Base-by-base conservation (phyloP, 345 rosid species). In the Ailanthus altissimus region DNA sequence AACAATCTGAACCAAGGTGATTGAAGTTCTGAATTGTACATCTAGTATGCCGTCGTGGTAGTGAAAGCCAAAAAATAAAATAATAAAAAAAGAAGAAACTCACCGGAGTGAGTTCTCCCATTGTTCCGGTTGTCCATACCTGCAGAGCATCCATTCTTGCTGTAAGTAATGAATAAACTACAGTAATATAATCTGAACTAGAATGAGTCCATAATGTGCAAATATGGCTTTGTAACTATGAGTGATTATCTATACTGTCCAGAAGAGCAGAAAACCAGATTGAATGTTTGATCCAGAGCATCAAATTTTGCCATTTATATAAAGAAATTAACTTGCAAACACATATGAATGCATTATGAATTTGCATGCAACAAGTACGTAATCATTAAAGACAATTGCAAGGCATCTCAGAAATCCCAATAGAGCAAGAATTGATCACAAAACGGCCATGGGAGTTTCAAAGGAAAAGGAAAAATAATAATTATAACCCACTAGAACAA, bases 81-180 rank as follows among this genome's bases (percentile, higher is more conserved):
- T 28, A 32, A 1, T 6, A 36, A 16, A 59, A 45, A 61, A 38
- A 43, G 23, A 56, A 67, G 13, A 28, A 32, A 73, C 92, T 83
- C 79, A 88, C 97, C 72, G 94, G 97, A 38, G 90, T 91, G 60
- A 92, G 84, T 81, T 94, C 98, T 83, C 98, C 97, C 97, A 91
- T 92, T 10, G 97, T 92, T 82, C 98, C 97, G 0, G 97, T 94
- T 25, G 97, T 92, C 92, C 92, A 94, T 25, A 90, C 94, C 98
- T 94, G 85, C 75, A 80, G 12, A 45, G 12, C 50, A 78, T 36
- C 8, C 59, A 73, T 59, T 59, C 16, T 36, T 57, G 36, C 23
- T 47, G 42, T 45, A 49, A 54, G 16, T 79, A 45, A 15, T 49
- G 47, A 57, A 46, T 23, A 8, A 9, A 13, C 58, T 40, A 26